Conservation (phyloP, 116 monocot species). For the Phalaenopsis hybrid region DNA sequence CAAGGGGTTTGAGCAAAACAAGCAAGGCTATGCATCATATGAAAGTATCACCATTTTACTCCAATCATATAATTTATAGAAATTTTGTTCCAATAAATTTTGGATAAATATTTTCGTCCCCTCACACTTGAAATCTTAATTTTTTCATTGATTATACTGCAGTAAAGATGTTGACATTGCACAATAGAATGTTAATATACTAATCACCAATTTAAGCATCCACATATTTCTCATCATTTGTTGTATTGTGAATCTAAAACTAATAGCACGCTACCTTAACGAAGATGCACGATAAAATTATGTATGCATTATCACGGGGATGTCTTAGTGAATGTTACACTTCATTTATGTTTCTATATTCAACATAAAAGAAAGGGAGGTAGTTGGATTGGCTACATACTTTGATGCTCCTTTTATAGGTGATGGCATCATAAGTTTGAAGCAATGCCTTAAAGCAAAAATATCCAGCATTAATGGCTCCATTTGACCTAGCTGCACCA, state of each 20-base stretch:
- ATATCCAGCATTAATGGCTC: conserved; percentile 91
- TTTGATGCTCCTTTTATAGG: conserved; percentile 32
- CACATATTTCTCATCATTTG: background rate
- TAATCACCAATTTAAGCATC: too few relatives aligned
- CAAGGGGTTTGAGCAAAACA: too few relatives aligned
- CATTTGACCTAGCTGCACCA: conserved; percentile 85
- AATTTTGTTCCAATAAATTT: too few relatives aligned
- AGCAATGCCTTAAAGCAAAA: conserved; percentile 62
- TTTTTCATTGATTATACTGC: too few relatives aligned
- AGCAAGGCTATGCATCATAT: too few relatives aligned
- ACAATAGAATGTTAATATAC: too few relatives aligned
- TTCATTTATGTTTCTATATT: background rate
- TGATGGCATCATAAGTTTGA: conserved; percentile 35
- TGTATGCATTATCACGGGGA: background rate
- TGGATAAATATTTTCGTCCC: too few relatives aligned
- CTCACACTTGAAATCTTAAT: too few relatives aligned
- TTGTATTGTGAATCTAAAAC: background rate
- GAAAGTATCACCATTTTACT: too few relatives aligned
- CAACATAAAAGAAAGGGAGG: too few relatives aligned
- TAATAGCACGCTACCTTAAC: background rate
- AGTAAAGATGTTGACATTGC: too few relatives aligned
- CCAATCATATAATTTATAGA: too few relatives aligned
- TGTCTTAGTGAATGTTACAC: background rate
- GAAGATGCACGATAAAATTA: background rate
- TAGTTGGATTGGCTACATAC: conserved; percentile 18